Conservation (phyloP, 202 grass and related monocot genomes). For the Zoysia matrella region DNA sequence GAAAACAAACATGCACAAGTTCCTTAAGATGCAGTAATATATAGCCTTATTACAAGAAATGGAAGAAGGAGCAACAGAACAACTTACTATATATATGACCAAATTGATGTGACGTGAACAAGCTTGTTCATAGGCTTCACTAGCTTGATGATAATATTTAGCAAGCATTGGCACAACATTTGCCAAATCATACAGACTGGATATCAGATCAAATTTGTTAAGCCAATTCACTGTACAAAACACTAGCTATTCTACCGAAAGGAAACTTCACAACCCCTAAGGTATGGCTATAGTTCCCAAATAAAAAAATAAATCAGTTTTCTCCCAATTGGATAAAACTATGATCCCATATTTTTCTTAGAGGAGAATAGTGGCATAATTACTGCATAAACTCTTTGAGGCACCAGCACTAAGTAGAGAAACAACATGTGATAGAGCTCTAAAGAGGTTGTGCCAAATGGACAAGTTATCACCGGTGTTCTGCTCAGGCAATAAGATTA, state of each 20-base stretch:
- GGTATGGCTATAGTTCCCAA: not conserved
- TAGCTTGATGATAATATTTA: conserved; percentile 99
- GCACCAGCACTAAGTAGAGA: not conserved
- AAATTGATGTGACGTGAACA: conserved; percentile 92
- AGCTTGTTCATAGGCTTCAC: conserved; percentile 93
- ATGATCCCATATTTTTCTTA: not conserved
- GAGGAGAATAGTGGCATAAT: not conserved
- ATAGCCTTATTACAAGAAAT: conserved; percentile 11
- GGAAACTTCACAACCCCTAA: not conserved
- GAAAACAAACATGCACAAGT: conserved; percentile 29
- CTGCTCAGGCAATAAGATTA: not conserved
- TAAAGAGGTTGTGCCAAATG: not conserved
- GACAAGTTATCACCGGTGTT: not conserved
- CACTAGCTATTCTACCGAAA: not conserved
- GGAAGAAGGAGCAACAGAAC: conserved; percentile 1
- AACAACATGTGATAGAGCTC: not conserved
- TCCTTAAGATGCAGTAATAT: conserved; percentile 12
- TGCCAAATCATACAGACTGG: conserved; percentile 88
- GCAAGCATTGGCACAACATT: conserved; percentile 93
- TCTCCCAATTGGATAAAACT: not conserved
- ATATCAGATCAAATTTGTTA: conserved; percentile 34
- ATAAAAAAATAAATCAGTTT: not conserved
- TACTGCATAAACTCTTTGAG: not conserved
- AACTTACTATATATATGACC: conserved; percentile 98
- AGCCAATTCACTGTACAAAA: conserved; percentile 9